These are phyloP conservation scores for Blastomyces parvus DNA, from an alignment of 2,329 filamentous ascomycete genomes.

Conservation along the genomic window DNA sequence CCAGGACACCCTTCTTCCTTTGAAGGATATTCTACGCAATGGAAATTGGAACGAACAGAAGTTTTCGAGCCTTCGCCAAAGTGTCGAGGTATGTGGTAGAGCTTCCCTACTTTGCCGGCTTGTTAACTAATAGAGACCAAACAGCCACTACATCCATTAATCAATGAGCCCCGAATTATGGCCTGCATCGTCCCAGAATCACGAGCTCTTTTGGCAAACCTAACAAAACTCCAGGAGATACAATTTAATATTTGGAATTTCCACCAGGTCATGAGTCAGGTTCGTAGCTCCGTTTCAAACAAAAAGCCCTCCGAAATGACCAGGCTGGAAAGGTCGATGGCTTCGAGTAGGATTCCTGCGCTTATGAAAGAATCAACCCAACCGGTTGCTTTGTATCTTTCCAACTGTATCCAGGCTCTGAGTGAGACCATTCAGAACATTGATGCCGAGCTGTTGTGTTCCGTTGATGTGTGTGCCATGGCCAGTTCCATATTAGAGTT, in stretches of 20 bases:
- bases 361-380: conserved; percentile 36
- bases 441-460: conserved; percentile 21
- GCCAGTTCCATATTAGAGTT: conserved; percentile 32
- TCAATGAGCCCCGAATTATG: conserved; percentile 30
- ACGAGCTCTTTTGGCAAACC: conserved; percentile 19
- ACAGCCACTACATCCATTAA: conserved; percentile 33
- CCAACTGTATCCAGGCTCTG: conserved; percentile 29
- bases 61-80: conserved; percentile 4
- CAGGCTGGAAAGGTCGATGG: conserved; percentile 33
- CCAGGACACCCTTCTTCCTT: neutral
- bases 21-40: neutral
- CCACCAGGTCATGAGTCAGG: conserved; percentile 25
- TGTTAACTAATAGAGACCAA: conserved; percentile 16
- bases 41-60: conserved; percentile 2
- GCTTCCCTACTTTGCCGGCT: neutral
- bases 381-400: conserved; percentile 31
- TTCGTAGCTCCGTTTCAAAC: conserved; percentile 25
- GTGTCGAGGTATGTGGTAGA: conserved; percentile 13
- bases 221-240: conserved; percentile 31
- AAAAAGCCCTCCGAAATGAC: conserved; percentile 37
- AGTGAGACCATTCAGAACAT: conserved; percentile 28
- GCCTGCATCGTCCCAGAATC: conserved; percentile 21
- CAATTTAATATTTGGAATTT: conserved; percentile 30
- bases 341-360: conserved; percentile 30
- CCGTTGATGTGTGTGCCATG: conserved; percentile 18